Evolutionary conservation across 495 filamentous ascomycete species (phyloP).

Genomic region (Aspergillus carlsbadensis): DNA sequence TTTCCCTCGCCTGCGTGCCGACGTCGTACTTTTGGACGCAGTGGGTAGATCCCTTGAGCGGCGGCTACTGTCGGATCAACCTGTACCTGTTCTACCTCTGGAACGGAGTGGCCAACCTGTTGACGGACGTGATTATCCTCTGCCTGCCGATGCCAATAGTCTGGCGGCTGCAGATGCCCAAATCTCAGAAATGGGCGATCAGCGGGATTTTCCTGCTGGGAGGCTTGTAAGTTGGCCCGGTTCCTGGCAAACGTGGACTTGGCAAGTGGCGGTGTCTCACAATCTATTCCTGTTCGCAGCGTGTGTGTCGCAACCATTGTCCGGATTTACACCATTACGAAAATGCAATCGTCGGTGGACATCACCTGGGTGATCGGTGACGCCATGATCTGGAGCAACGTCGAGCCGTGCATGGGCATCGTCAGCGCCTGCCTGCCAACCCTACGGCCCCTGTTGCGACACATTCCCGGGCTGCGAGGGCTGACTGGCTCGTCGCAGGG

Average conservation of each 20-base stretch:
- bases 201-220: slow-evolving; percentile 35
- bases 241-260: not conserved
- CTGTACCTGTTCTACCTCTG: slow-evolving; percentile 17
- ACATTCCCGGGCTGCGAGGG: not conserved
- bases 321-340: slow-evolving; percentile 19
- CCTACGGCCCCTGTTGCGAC: slow-evolving; percentile 15
- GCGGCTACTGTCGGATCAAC: slow-evolving; percentile 13
- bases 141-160: slow-evolving; percentile 37
- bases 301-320: slow-evolving; percentile 27
- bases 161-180: slow-evolving; percentile 30
- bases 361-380: slow-evolving; percentile 22
- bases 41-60: slow-evolving; percentile 12
- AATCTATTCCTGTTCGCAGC: slow-evolving; percentile 11
- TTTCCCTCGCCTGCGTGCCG: slow-evolving; percentile 13
- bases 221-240: slow-evolving; percentile 27
- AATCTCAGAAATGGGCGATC: slow-evolving; percentile 27
- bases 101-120: slow-evolving; percentile 23
- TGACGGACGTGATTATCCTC: slow-evolving; percentile 36
- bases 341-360: slow-evolving; percentile 16
- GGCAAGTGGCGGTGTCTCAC: not conserved
- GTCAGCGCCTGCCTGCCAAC: slow-evolving; percentile 27
- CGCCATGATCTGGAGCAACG: slow-evolving; percentile 21
- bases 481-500: no score
- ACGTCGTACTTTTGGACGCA: slow-evolving; percentile 20
- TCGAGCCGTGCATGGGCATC: slow-evolving; percentile 21